These are phyloP conservation scores for Huntiella decipiens DNA, from an alignment of 2,329 filamentous ascomycete species.

Conservation along the genomic window DNA sequence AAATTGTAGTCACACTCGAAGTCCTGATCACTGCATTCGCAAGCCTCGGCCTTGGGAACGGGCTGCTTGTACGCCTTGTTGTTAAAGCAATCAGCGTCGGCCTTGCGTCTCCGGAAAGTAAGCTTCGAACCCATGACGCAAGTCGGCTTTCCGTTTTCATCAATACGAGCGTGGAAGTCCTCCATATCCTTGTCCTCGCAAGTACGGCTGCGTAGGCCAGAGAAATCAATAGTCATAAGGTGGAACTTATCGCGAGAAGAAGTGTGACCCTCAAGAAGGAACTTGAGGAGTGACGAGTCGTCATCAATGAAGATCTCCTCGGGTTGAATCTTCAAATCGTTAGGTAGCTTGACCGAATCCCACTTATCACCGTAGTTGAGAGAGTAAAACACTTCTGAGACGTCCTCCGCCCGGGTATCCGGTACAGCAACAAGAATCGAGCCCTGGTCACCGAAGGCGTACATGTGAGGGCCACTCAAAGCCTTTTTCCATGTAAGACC, in stretches of 20 bases:
- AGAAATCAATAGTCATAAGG: slow-evolving; percentile 67
- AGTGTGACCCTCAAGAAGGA: slow-evolving; percentile 52
- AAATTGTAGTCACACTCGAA: slow-evolving; percentile 98
- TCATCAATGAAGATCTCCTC: slow-evolving; percentile 67
- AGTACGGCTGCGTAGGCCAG: slow-evolving; percentile 56
- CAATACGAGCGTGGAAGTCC: slow-evolving; percentile 67
- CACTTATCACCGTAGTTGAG: slow-evolving; percentile 78
- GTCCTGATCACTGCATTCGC: slow-evolving; percentile 65
- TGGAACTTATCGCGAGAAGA: slow-evolving; percentile 34
- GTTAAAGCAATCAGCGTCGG: slow-evolving; percentile 74
- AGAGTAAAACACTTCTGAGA: slow-evolving; percentile 50
- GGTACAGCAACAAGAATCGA: slow-evolving; percentile 69
- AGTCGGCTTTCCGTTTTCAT: slow-evolving; percentile 60
- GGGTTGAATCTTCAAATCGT: slow-evolving; percentile 48
- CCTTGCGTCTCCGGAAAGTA: slow-evolving; percentile 67
- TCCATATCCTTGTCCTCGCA: slow-evolving; percentile 69
- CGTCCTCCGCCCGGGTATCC: slow-evolving; percentile 46
- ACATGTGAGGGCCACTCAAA: slow-evolving; percentile 71
- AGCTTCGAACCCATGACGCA: slow-evolving; percentile 96
- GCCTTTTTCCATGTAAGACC: slow-evolving; percentile 66
- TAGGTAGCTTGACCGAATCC: slow-evolving; percentile 49
- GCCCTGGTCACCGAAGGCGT: slow-evolving; percentile 88
- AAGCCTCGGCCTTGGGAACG: slow-evolving; percentile 47
- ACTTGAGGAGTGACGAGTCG: slow-evolving; percentile 85
- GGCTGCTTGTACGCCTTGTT: slow-evolving; percentile 70